Evolutionary conservation across 2,329 filamentous ascomycete genomes (phyloP).

Genomic region (Curvularia eragrostidis): DNA sequence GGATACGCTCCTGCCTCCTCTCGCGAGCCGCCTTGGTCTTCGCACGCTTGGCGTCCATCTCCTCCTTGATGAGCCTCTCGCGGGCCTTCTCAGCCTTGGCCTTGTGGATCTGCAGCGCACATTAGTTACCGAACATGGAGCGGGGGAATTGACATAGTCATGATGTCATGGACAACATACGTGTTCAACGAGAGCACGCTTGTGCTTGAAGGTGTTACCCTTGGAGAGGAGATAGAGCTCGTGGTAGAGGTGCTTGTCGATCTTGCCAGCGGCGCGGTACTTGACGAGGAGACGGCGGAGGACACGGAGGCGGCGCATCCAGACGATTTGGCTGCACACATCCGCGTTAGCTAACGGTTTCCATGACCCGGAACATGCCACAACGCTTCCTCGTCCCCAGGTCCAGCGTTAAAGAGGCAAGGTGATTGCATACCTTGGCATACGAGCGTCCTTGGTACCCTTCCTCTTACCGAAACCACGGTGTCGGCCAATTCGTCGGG

Average conservation of each 20-base stretch:
- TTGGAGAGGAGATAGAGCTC: constrained; percentile 99
- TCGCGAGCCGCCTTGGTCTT: constrained; percentile 99
- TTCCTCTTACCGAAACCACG: constrained; percentile 99
- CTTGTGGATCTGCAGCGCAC: constrained; percentile 84
- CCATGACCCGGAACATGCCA: constrained; percentile 16
- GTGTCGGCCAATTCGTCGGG: constrained; percentile 95
- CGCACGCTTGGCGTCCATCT: constrained; percentile 99
- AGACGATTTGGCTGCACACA: constrained; percentile 82
- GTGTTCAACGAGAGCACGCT: constrained; percentile 99
- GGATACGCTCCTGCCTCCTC: constrained; percentile 91
- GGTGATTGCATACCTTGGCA: constrained; percentile 79
- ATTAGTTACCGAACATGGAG: constrained; percentile 34
- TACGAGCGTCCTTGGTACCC: constrained; percentile 99
- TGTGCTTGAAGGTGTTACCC: constrained; percentile 99
- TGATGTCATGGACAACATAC: constrained; percentile 70
- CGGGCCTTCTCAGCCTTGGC: constrained; percentile 99
- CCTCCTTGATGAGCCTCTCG: constrained; percentile 95
- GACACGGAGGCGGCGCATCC: constrained; percentile 99
- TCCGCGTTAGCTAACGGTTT: constrained; percentile 41
- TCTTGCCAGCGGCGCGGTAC: constrained; percentile 99
- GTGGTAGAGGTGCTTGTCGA: constrained; percentile 99
- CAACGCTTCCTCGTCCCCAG: constrained; percentile 7
- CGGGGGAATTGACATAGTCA: constrained; percentile 35
- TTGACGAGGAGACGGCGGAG: constrained; percentile 99
- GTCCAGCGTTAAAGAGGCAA: constrained; percentile 23